Evolutionary conservation across 768 basidiomycete genomes (phyloP).

Genomic region (Auriscalpium vulgare): DNA sequence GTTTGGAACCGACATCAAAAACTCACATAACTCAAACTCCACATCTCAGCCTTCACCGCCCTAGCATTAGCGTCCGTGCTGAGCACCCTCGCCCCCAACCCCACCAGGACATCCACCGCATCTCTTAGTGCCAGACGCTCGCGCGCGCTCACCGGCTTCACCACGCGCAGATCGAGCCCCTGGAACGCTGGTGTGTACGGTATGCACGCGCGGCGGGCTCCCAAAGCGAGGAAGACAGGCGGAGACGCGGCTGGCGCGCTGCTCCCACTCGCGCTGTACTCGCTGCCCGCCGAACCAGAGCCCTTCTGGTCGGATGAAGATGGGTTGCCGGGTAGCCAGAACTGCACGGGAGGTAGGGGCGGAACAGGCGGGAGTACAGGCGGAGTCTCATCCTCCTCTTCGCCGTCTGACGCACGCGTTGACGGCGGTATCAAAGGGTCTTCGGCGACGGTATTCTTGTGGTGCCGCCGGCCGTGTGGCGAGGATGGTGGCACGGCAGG

Average conservation of each 20-base stretch:
- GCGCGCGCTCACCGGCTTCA: constrained; percentile 12
- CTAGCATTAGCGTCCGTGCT: background rate
- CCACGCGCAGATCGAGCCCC: constrained; percentile 13
- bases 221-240: constrained; percentile 14
- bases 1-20: background rate
- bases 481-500: background rate
- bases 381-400: background rate
- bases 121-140: constrained; percentile 15
- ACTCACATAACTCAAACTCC: constrained; percentile 16
- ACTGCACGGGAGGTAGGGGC: constrained; percentile 13
- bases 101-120: constrained; percentile 8
- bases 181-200: constrained; percentile 16
- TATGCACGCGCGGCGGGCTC: constrained; percentile 14
- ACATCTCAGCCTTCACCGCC: constrained; percentile 13
- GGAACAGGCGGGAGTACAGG: constrained; percentile 7
- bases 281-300: background rate
- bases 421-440: background rate
- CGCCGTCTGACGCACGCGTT: constrained; percentile 1
- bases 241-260: background rate
- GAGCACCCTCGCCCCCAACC: constrained; percentile 7
- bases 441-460: background rate
- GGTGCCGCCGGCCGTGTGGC: background rate
- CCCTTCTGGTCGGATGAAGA: background rate
- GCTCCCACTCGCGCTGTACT: background rate
- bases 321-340: constrained; percentile 15